Base-by-base conservation (phyloP, 2,329 filamentous ascomycete species). In the Ceratocystis eucalypticola region DNA sequence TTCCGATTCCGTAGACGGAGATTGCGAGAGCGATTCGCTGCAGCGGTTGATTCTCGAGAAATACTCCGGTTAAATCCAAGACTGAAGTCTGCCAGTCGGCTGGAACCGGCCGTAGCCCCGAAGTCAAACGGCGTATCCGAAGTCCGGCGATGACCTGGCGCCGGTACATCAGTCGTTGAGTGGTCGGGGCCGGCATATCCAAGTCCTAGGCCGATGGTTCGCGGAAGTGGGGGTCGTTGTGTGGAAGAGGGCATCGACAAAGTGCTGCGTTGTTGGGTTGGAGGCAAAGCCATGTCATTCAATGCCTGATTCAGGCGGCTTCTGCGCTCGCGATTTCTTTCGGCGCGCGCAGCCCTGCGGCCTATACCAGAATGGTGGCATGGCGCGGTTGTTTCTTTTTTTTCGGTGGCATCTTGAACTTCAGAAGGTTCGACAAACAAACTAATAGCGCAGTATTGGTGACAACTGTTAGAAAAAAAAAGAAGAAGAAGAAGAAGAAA, bases 341-440 rank as follows among this genome's bases (percentile, higher is more conserved):
- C 55, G 17, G 55, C 55, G 55, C 55, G 55, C 17, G 15, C 7
- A n/a, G 17, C 28, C 17, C 55, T 28, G 1, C 55, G 55, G 7
- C 15, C 20, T 5, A 59, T 37, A n/a, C 55, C 55, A 22, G 55
- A 59, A n/a, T 59, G 12, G 28, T 33, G 25, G 55, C 55, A 59
- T 33, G 15, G 28, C 55, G 55, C 17, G 20, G 25, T 37, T 20
- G 28, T 37, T 59, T 59, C 55, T 37, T 59, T 59, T 25, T 59
- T 28, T n/a, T 59, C 55, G 15, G 55, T 37, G 28, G 55, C 4
- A n/a, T 28, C 55, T 37, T 59, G 55, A 25, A 28, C 28, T 59
- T 59, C 55, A 59, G 25, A 33, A n/a, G 55, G 55, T 37, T 59
- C 55, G 30, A 59, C 55, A 59, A 59, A 59, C 6, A 59, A 17